phyloP scores from a whole-genome alignment of 306 rosid species.

The Sicyos edulis region DNA sequence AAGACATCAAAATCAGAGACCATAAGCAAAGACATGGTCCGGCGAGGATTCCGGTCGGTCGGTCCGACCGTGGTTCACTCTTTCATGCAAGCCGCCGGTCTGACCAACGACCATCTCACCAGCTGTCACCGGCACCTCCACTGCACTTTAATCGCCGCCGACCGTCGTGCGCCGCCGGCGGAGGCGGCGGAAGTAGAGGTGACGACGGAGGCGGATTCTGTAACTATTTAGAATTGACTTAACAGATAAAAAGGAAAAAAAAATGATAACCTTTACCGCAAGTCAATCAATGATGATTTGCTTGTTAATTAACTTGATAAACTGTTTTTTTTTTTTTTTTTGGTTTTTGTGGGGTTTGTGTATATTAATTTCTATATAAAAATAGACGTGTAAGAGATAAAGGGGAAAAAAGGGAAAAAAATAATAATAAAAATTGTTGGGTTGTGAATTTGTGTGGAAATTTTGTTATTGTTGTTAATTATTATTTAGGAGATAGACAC shows the following conservation, averaged over 20 bases:
- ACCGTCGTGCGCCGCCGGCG: not conserved
- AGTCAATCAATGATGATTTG: too few relatives aligned
- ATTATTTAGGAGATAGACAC: constrained; percentile 27
- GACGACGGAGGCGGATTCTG: not conserved
- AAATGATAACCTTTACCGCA: too few relatives aligned
- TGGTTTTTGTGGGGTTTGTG: not conserved
- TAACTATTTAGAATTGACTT: constrained; percentile 6
- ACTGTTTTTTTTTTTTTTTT: not conserved
- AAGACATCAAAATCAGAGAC: constrained; percentile 95
- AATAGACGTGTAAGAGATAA: not conserved
- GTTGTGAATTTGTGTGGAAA: too few relatives aligned
- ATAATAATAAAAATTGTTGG: too few relatives aligned
- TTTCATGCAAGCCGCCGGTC: constrained; percentile 90
- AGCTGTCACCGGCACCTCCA: constrained; percentile 82
- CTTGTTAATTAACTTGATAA: constrained; percentile 17
- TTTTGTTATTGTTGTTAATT: too few relatives aligned
- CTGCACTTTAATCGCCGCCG: constrained; percentile 45
- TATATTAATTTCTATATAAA: not conserved
- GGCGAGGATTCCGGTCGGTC: constrained; percentile 76
- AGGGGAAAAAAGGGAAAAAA: not conserved
- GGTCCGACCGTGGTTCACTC: constrained; percentile 94
- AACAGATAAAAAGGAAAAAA: too few relatives aligned
- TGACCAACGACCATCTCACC: constrained; percentile 84
- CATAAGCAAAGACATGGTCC: constrained; percentile 90
- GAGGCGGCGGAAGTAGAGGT: not conserved